Percentiles rank a stretch among this genome's conserved stretches.
Conservation (phyloP, 306 rosid genomes). For the Rosa chinensis region DNA sequence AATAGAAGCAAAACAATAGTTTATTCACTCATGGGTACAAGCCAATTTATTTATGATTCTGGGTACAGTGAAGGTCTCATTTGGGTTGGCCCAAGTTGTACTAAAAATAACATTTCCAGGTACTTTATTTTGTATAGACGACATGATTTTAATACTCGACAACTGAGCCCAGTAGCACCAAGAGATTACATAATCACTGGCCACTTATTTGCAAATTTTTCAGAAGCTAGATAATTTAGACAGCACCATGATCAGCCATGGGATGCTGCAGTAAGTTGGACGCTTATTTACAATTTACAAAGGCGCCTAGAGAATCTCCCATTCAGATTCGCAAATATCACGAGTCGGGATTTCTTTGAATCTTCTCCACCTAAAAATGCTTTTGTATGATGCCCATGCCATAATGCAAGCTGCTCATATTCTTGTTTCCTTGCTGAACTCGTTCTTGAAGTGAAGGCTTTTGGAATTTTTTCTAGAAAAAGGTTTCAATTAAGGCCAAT, state of each 20-base stretch:
- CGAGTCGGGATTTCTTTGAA: conserved; percentile 20
- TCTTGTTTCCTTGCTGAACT: conserved; percentile 72
- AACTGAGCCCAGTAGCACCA: background rate
- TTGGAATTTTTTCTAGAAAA: conserved; percentile 49
- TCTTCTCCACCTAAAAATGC: conserved; percentile 27
- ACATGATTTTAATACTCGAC: background rate
- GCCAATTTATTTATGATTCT: background rate
- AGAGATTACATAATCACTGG: background rate
- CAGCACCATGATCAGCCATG: conserved; percentile 22
- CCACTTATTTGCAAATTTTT: conserved; percentile 1
- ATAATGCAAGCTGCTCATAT: conserved; percentile 68
- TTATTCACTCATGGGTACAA: background rate
- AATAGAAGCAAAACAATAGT: background rate
- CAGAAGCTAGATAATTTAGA: conserved; percentile 8
- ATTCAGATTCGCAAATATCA: conserved; percentile 56
- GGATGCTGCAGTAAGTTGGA: conserved; percentile 13
- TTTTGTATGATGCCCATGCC: conserved; percentile 36
- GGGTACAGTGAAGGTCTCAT: background rate
- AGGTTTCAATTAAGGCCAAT: conserved; percentile 7
- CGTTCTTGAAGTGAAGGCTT: conserved; percentile 54
- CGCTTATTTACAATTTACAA: conserved; percentile 34
- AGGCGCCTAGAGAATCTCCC: conserved; percentile 72
- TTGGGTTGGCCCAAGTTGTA: background rate
- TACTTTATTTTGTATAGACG: background rate
- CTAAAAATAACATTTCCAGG: background rate